Conservation (phyloP, 2,329 filamentous ascomycete species). For the Ophiostoma perfectum region DNA sequence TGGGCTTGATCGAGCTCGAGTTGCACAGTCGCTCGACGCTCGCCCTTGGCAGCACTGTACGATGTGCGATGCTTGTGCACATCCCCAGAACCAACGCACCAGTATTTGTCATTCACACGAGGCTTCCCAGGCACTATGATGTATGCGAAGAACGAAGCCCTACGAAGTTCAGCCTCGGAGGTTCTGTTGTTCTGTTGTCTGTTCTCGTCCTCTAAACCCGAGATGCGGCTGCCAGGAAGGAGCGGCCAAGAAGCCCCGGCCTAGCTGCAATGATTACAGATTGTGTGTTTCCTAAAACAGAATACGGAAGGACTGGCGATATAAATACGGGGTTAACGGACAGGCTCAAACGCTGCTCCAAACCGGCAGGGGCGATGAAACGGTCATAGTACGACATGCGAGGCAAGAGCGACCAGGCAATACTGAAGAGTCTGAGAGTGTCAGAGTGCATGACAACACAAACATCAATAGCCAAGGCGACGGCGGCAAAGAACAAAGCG, state of each 20-base stretch:
- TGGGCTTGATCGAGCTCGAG: neutral
- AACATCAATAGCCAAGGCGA: neutral
- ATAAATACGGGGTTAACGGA: neutral
- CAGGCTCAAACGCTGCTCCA: neutral
- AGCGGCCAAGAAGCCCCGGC: neutral
- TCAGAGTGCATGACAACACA: neutral
- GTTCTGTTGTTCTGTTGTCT: neutral
- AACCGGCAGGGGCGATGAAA: neutral
- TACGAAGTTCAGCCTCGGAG: neutral
- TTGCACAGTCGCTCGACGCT: neutral
- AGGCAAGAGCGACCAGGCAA: neutral
- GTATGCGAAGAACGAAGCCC: neutral
- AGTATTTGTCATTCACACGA: neutral
- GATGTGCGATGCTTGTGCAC: neutral
- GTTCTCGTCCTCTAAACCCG: neutral
- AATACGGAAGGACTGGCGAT: neutral
- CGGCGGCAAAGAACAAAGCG: neutral
- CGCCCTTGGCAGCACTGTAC: neutral
- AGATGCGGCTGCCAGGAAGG: neutral
- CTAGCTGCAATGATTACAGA: slow-evolving; percentile 1
- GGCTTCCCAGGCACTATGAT: neutral
- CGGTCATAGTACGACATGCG: neutral
- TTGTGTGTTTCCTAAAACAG: neutral
- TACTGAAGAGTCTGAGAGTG: no score
- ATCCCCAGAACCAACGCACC: neutral